Evolutionary conservation across 1,284 basidiomycete species (phyloP).

Genomic region (Malassezia furfur): DNA sequence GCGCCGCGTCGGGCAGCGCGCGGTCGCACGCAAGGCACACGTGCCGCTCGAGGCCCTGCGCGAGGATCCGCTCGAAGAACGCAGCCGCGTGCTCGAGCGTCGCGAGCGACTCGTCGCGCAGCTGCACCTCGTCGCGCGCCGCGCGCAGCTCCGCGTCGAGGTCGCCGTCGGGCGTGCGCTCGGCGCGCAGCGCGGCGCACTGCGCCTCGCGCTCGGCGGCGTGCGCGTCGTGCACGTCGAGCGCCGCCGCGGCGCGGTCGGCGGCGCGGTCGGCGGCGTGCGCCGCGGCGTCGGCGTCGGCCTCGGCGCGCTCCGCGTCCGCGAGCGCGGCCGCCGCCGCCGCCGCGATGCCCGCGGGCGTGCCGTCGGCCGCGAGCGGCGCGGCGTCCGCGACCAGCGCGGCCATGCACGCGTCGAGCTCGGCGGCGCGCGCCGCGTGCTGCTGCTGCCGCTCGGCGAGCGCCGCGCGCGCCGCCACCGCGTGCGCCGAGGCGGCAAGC

Average conservation of each 20-base stretch:
- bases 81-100: constrained; percentile 12
- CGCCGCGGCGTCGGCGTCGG: neutral
- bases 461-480: neutral
- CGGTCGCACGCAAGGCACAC: constrained; percentile 15
- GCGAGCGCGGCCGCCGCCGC: neutral
- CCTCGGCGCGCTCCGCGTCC: neutral
- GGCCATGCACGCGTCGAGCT: constrained; percentile 56
- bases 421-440: constrained; percentile 53
- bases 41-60: constrained; percentile 7
- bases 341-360: no score
- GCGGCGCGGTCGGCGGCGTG: no score
- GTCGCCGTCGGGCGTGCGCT: no score
- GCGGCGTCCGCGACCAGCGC: constrained; percentile 48
- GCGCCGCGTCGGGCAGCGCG: neutral
- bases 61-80: constrained; percentile 11
- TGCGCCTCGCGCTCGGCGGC: neutral
- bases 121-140: constrained; percentile 8
- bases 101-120: constrained; percentile 51
- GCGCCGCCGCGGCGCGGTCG: neutral
- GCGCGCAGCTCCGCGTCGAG: constrained; percentile 3
- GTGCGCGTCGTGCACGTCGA: neutral
- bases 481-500: neutral
- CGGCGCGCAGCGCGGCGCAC: neutral
- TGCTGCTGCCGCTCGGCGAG: constrained; percentile 16
- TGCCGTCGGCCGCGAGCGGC: neutral